Conservation (phyloP, 306 rosid genomes). For the Prosopis cineraria region DNA sequence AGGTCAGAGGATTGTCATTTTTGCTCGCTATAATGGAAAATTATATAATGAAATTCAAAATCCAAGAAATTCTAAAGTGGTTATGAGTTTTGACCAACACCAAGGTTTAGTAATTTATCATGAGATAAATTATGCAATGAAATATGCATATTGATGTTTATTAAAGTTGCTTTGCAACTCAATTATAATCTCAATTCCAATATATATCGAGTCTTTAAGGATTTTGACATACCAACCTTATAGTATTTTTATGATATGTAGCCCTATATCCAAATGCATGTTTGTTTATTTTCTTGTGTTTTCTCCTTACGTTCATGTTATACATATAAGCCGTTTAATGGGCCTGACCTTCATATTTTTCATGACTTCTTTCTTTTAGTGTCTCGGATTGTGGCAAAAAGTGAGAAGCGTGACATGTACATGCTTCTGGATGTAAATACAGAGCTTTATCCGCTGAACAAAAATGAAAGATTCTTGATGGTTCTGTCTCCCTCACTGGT, state of each 20-base stretch:
- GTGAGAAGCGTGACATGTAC: conserved; percentile 71
- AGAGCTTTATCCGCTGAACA: conserved; percentile 73
- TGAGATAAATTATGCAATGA: background rate
- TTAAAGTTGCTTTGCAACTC: conserved; percentile 1
- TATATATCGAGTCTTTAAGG: background rate
- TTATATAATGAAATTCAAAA: background rate
- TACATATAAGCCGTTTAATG: background rate
- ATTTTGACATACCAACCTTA: conserved; percentile 1
- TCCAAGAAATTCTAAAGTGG: background rate
- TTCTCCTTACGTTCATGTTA: background rate
- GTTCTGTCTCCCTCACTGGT: conserved; percentile 71
- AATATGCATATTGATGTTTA: conserved; percentile 7
- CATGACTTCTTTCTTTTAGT: conserved; percentile 45
- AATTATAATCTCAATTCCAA: background rate
- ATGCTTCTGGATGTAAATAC: conserved; percentile 79
- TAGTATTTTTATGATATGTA: background rate
- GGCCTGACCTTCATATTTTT: conserved; percentile 8
- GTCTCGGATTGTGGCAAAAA: conserved; percentile 69
- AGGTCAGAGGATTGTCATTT: background rate
- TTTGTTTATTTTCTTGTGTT: background rate
- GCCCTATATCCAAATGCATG: background rate
- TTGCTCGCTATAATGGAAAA: background rate
- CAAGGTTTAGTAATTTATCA: background rate
- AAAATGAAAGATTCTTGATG: conserved; percentile 69
- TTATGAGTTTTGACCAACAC: background rate